Evolutionary conservation across 192 early-diverging fungal species (phyloP), one percentile per base, ranked within the genome.

Genomic region (Bifiguratus adelaidae): DNA sequence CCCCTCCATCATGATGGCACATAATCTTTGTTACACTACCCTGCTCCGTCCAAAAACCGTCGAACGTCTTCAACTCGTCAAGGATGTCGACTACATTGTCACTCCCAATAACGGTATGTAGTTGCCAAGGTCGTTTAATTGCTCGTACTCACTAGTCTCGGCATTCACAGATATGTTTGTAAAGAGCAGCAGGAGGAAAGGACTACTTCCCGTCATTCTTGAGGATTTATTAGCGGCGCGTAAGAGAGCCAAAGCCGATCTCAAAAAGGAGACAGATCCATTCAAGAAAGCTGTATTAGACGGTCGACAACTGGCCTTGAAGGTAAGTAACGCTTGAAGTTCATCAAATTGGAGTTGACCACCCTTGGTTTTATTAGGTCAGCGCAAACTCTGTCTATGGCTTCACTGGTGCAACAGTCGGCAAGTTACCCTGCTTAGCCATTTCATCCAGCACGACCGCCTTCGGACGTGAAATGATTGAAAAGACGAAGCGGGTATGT

Each of bases 1-100:
- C 60, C 95, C 95, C 13, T 94, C 92, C 7, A 99, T 99, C 50
- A 99, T 99, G 91, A 95, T 95, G 83, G 93, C 91, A 20, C 95
- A 95, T 67, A 99, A 99, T 54, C 74, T 99, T 20, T 99, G 95
- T 64, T 99, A 99, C 61, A 91, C 90, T 0, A 95, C 95, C 0
- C 71, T 89, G 32, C 52, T 90, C 28, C 77, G 61, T 30, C 56
- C 63, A 12, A 44, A 67, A 5, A 67, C 60, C 7, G 76, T 91
- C 22, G 70, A 80, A 52, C 74, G 75, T 36, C 53, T 76, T 21
- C 63, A 73, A 30, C 63, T 92, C 3, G 76, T 81, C 20, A 72
- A 73, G 53, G 87, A 85, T 55, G 62, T 78, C 2, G 93, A 98
- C 55, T 96, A 91, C 57, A 78, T 83, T 18, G 63, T 81, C 2